Evolutionary conservation across 1,284 basidiomycete species (phyloP), one percentile per base, ranked within the genome.

Genomic region (Cutaneotrichosporon dermatis): DNA sequence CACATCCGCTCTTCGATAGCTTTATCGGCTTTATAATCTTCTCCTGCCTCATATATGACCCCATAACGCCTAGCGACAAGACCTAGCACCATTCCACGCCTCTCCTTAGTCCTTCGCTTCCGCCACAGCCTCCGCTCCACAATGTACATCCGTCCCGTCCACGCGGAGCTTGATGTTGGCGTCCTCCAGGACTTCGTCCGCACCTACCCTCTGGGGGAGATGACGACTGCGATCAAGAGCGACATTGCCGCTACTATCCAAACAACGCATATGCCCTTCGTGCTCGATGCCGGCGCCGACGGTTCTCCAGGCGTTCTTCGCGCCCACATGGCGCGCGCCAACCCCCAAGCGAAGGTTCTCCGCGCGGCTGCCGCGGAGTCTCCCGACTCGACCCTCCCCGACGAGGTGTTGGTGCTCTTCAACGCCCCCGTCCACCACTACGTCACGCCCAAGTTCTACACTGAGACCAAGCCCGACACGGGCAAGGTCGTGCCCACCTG

Each of bases 121-220:
- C 46, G 13, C 46, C 34, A 34, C 11, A 49, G 0, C 11, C 46
- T 13, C 34, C 25, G 13, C 2, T 4, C 25, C 66, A 72, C 25
- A 41, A 81, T 82, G 80, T 79, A 81, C 67, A 73, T 82, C 44
- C 78, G 77, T 8, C 66, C 73, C 1, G 72, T 73, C 13, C 79
- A 82, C 71, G 75, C 78, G 45, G 80, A 80, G 60, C 69, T 70
- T 53, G 70, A 79, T 66, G 51, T 76, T 34, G 67, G 73, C 4
- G 71, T 71, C 1, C 72, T 81, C 5, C 76, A 75, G 52, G 58
- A 55, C 4, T 79, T 82, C 61, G 73, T 81, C 57, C 71, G 70
- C n/a, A 56, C 65, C 4, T 70, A 79, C 62, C 80, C 79, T 2
- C 72, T 81, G 0, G 81, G 80, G 0, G 67, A 79, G 16, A 66